A percentile compares a stretch with the other conserved stretches of the same genome.
Conservation (phyloP, 768 basidiomycete genomes). For the Boletus vermiculosoides region DNA sequence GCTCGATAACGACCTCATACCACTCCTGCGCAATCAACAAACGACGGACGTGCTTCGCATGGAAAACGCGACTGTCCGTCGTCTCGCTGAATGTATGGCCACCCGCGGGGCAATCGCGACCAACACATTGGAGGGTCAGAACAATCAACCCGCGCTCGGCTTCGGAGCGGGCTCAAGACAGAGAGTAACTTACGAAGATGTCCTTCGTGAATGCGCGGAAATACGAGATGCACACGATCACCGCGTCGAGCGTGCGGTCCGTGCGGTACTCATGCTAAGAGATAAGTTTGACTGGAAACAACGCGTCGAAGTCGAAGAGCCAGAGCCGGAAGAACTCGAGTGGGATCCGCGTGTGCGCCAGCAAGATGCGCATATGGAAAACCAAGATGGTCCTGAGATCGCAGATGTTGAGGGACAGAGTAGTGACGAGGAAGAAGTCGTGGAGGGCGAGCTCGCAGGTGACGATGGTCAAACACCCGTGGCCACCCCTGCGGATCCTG, state of each 20-base stretch:
- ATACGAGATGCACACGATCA: slow-evolving; percentile 71
- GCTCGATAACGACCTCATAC: slow-evolving; percentile 71
- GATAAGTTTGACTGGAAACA: slow-evolving; percentile 84
- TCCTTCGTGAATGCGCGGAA: slow-evolving; percentile 62
- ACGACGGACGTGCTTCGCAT: slow-evolving; percentile 70
- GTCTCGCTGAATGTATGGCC: slow-evolving; percentile 64
- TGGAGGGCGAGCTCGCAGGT: slow-evolving; percentile 35
- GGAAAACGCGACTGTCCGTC: slow-evolving; percentile 71
- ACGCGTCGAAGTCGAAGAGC: slow-evolving; percentile 74
- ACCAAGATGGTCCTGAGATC: slow-evolving; percentile 14
- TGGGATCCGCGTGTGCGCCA: slow-evolving; percentile 57
- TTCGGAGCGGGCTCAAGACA: slow-evolving; percentile 23
- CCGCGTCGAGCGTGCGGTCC: slow-evolving; percentile 73
- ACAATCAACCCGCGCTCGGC: slow-evolving; percentile 24
- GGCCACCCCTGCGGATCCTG: slow-evolving; percentile 21
- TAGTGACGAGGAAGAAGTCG: slow-evolving; percentile 39
- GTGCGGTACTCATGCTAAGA: slow-evolving; percentile 72
- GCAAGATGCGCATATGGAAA: slow-evolving; percentile 7
- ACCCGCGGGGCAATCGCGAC: slow-evolving; percentile 50
- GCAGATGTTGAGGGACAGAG: slow-evolving; percentile 35
- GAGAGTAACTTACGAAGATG: slow-evolving; percentile 49
- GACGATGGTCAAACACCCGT: slow-evolving; percentile 30
- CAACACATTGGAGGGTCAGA: slow-evolving; percentile 45
- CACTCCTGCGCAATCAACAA: slow-evolving; percentile 76
- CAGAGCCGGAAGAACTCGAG: slow-evolving; percentile 75